Evolutionary conservation across 2,329 filamentous ascomycete genomes (phyloP).

Genomic region (Verticillium nonalfalfae): DNA sequence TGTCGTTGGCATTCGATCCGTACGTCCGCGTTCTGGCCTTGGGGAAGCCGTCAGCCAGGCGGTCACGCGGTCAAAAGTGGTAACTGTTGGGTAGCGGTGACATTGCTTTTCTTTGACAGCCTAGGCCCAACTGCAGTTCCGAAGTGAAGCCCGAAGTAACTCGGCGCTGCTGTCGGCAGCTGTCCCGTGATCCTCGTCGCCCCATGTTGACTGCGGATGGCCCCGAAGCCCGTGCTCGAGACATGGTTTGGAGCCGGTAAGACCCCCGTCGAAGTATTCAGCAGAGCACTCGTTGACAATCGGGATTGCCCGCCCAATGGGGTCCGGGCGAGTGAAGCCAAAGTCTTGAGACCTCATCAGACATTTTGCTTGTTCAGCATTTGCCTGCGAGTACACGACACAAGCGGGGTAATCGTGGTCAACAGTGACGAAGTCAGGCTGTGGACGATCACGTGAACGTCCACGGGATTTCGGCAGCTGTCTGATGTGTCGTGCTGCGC

Average conservation of each 20-base stretch:
- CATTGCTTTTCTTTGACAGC: not conserved
- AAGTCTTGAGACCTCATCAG: not conserved
- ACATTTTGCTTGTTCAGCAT: too few relatives aligned
- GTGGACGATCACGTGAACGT: too few relatives aligned
- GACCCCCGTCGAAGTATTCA: too few relatives aligned
- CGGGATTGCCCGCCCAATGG: too few relatives aligned
- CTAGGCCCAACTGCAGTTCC: too few relatives aligned
- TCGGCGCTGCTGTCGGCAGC: not conserved
- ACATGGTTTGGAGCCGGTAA: conserved; percentile 18
- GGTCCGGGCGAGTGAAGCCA: not conserved
- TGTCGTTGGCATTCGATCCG: conserved; percentile 30
- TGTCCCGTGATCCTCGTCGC: conserved; percentile 6
- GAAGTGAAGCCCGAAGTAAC: not conserved
- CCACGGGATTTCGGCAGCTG: too few relatives aligned
- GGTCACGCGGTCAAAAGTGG: conserved; percentile 23
- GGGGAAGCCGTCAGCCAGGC: conserved; percentile 25
- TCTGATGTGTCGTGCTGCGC: too few relatives aligned
- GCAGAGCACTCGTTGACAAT: too few relatives aligned
- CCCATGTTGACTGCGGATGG: conserved; percentile 25
- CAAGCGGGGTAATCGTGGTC: too few relatives aligned
- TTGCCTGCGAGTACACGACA: too few relatives aligned
- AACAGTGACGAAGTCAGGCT: too few relatives aligned
- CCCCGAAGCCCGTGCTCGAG: conserved; percentile 26
- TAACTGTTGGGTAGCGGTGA: conserved; percentile 14
- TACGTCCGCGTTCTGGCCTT: conserved; percentile 31